Evolutionary conservation across 805 yeast species (phyloP).

Genomic region (Saturnispora silvae): DNA sequence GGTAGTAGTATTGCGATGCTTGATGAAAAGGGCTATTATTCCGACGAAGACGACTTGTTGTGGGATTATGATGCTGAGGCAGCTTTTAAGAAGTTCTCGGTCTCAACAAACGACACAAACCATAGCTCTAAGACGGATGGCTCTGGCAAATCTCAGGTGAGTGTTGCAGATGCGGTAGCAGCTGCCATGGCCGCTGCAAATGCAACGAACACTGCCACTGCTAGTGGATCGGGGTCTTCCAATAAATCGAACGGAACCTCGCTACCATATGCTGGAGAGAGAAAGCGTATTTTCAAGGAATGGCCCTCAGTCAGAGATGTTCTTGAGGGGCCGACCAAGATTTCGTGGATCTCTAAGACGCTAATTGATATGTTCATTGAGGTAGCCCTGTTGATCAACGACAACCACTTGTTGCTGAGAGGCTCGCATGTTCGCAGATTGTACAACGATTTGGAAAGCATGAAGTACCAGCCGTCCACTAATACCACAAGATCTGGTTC

Average conservation of each 20-base stretch:
- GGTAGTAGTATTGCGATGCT: slow-evolving; percentile 7
- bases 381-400: slow-evolving; percentile 49
- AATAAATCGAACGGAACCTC: background rate
- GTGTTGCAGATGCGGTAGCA: too few species aligned
- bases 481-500: too few species aligned
- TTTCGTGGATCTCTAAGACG: slow-evolving; percentile 39
- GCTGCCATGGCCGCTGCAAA: too few species aligned
- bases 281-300: slow-evolving; percentile 9
- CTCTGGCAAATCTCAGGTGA: too few species aligned
- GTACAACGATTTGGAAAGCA: slow-evolving; percentile 11
- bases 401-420: slow-evolving; percentile 51
- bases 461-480: too few species aligned
- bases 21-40: slow-evolving; percentile 10
- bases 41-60: slow-evolving; percentile 11
- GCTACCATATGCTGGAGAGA: background rate
- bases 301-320: slow-evolving; percentile 49
- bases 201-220: too few species aligned
- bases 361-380: slow-evolving; percentile 53
- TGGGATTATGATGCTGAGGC: slow-evolving; percentile 3
- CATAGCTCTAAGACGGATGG: too few species aligned
- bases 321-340: slow-evolving; percentile 34
- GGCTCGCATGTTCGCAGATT: slow-evolving; percentile 44
- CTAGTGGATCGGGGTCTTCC: background rate
- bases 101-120: too few species aligned
- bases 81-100: background rate